Evolutionary conservation across 176 grass and related monocot species (phyloP), one percentile per base, ranked within the genome.

Genomic region (Carex scoparia): DNA sequence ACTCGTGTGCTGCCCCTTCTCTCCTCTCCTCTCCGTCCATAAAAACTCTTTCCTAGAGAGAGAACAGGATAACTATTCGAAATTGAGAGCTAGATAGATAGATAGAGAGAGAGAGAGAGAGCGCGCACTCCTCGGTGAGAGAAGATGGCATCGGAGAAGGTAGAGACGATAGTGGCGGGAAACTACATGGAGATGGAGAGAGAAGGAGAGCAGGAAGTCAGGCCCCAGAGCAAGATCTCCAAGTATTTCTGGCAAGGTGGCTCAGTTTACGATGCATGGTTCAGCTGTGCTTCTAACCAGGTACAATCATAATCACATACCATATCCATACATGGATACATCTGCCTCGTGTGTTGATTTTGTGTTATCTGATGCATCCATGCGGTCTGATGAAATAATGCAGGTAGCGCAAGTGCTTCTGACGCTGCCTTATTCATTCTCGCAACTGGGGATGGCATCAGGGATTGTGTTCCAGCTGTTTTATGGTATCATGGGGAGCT

Each of bases 371-470:
- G 15, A 65, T 86, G 85, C 23, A 40, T 40, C 38, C 4, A 72
- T 48, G 10, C 5, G 23, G 37, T 15, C 18, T 32, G 15, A 53
- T 31, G 15, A 62, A 58, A 16, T 23, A 9, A 32, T 82, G 73
- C 60, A 90, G 91, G 96, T 99, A 81, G 96, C 96, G 48, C 96
- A 99, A 91, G 96, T 99, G 85, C 93, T 99, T 51, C 91, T 99
- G 86, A 99, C 96, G 66, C 85, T 99, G 87, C 96, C 96, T 11
- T 99, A 99, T 88, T 99, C 96, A 1, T 99, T 99, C 88, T 95
- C 96, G 58, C 96, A 99, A 86, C 88, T 99, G 1, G 96, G 96
- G 1, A 95, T 99, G 96, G 86, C 57, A 46, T 95, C 93, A 0
- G 96, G 96, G 9, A 42, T 99, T 16, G 9, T 86, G 1, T 79